phyloP scores from a whole-genome alignment of 169 alveolate species.

The Perkinsus marinus region DNA sequence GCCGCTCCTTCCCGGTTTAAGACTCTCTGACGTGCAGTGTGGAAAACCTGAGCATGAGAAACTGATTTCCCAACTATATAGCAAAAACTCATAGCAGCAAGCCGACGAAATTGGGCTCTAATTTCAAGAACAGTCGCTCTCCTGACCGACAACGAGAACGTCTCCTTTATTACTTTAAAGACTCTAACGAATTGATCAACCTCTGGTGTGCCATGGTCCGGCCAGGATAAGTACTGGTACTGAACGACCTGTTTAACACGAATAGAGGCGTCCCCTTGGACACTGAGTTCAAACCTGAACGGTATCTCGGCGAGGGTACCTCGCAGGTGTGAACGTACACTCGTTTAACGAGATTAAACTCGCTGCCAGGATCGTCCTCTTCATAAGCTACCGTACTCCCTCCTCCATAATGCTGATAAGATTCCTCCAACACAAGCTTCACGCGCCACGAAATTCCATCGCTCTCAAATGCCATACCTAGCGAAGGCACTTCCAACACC shows the following conservation, averaged over 20 bases:
- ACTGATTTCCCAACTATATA: no score
- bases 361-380: background rate
- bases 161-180: constrained; percentile 21
- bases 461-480: background rate
- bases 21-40: background rate
- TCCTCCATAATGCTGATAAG: background rate
- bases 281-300: background rate
- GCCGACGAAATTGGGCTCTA: no score
- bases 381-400: background rate
- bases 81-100: no score
- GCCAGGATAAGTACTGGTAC: constrained; percentile 56
- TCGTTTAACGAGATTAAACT: background rate
- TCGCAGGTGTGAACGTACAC: background rate
- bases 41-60: background rate
- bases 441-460: background rate
- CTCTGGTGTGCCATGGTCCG: constrained; percentile 60
- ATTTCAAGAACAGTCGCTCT: no score
- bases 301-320: background rate
- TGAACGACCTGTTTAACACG: constrained; percentile 26
- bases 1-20: constrained; percentile 11
- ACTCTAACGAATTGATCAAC: constrained; percentile 33
- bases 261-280: background rate
- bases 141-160: no score
- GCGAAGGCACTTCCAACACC: background rate
- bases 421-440: background rate